Base-by-base conservation (phyloP, 345 rosid species). In the Gossypium thurberi region DNA sequence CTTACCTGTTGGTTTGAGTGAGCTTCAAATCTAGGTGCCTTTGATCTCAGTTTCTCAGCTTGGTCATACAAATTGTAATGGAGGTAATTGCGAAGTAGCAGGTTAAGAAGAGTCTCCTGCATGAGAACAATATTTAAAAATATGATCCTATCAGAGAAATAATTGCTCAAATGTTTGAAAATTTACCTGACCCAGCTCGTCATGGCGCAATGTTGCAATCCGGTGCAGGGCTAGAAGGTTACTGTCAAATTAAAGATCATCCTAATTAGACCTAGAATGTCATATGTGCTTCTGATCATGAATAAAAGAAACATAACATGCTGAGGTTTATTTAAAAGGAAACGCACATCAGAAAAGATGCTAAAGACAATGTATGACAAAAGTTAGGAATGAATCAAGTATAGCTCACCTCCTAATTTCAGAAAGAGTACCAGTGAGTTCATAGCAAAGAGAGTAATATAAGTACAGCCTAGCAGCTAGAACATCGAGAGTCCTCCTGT, bases 1-100 rank as follows among this genome's bases (percentile, higher is more conserved):
- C 56, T 72, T 15, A 17, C 75, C 67, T 72, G 75, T 13, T 72
- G 75, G 75, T 60, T 72, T 44, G 75, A 72, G 66, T 72, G 67
- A 47, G 77, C 77, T 81, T 86, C 90, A 81, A 86, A 86, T 75
- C 85, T 74, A 14, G 90, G 90, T 21, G 90, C 90, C 74, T 86
- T 86, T 6, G 90, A 84, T 73, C 90, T 81, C 76, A 86, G 79
- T 82, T 86, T 86, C 80, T 86, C 90, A 17, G 88, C 90, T 68
- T 84, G 90, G 71, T 86, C 90, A 80, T 86, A 86, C 58, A 86
- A 78, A 72, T 84, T 84, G 83, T 86, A 86, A 74, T 86, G 88
- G 71, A 86, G 90, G 74, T 86, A 86, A 75, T 86, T 86, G 79
- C 88, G 90, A 37, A 86, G 87, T 20, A 86, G 72, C 73, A 86